Percentiles rank a stretch among this genome's conserved stretches.
These are phyloP conservation scores for Chaetomium strumarium DNA, from an alignment of 2,329 filamentous ascomycete genomes.

Conservation along the genomic window DNA sequence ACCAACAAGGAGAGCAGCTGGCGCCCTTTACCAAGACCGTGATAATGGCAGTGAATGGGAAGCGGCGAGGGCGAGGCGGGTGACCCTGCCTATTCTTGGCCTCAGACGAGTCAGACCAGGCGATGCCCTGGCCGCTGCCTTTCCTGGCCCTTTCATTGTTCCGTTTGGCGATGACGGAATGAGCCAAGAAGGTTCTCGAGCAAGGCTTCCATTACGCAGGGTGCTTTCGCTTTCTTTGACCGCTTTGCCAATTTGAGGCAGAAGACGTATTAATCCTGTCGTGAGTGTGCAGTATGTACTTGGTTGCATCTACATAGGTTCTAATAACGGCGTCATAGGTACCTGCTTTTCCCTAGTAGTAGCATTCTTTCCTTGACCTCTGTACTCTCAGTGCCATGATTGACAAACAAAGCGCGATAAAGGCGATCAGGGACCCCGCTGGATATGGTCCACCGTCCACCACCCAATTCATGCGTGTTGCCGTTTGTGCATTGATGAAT, in stretches of 20 bases:
- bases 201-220: background rate
- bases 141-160: slow-evolving; percentile 1
- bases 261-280: too few species aligned
- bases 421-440: background rate
- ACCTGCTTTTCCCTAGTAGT: background rate
- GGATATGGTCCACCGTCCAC: background rate
- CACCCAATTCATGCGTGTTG: background rate
- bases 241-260: too few species aligned
- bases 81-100: slow-evolving; percentile 12
- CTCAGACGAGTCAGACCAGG: background rate
- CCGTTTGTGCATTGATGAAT: background rate
- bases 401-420: background rate
- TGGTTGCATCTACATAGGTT: background rate
- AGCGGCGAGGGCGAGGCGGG: slow-evolving; percentile 2
- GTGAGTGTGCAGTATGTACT: too few species aligned
- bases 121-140: background rate
- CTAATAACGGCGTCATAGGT: background rate
- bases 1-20: background rate
- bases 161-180: slow-evolving; percentile 10
- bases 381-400: background rate
- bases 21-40: background rate
- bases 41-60: slow-evolving; percentile 2
- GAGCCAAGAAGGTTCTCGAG: slow-evolving; percentile 9
- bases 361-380: background rate
- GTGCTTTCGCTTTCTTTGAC: background rate